Evolutionary conservation across 257 asterid species (phyloP).

Genomic region (Solanum bulbocastanum): DNA sequence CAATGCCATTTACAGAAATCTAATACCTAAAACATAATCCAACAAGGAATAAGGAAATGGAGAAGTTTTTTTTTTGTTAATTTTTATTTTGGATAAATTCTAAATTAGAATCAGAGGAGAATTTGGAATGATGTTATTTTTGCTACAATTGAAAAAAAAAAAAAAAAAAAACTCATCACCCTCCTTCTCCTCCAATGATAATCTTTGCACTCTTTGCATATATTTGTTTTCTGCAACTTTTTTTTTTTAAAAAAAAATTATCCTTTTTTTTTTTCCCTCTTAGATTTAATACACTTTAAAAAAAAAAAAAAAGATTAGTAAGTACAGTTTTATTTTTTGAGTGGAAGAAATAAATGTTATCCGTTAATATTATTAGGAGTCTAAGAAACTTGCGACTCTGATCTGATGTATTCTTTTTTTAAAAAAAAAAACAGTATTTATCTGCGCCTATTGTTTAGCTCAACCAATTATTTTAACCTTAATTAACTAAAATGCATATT

Average conservation of each 20-base stretch:
- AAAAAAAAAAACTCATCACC: background rate
- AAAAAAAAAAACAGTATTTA: background rate
- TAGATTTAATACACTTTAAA: background rate
- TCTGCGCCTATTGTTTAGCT: background rate
- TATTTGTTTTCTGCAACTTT: background rate
- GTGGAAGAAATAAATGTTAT: background rate
- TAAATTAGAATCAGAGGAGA: background rate
- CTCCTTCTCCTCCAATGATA: background rate
- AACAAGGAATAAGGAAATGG: too few relatives aligned
- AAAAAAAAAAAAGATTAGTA: background rate
- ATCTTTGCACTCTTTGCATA: background rate
- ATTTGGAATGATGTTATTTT: background rate
- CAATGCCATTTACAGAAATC: background rate
- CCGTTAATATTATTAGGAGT: background rate
- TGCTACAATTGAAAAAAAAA: background rate
- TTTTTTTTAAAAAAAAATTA: background rate
- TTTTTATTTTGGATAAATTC: background rate
- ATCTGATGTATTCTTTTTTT: background rate
- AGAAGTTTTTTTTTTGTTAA: too few relatives aligned
- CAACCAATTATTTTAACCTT: background rate
- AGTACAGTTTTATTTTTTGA: background rate
- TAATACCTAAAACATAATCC: background rate
- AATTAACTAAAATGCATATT: background rate
- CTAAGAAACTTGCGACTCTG: background rate
- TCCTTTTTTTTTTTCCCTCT: too few relatives aligned